Evolutionary conservation across 495 filamentous ascomycete species (phyloP), one percentile per base, ranked within the genome.

Genomic region (Penicillium psychrofluorescens): DNA sequence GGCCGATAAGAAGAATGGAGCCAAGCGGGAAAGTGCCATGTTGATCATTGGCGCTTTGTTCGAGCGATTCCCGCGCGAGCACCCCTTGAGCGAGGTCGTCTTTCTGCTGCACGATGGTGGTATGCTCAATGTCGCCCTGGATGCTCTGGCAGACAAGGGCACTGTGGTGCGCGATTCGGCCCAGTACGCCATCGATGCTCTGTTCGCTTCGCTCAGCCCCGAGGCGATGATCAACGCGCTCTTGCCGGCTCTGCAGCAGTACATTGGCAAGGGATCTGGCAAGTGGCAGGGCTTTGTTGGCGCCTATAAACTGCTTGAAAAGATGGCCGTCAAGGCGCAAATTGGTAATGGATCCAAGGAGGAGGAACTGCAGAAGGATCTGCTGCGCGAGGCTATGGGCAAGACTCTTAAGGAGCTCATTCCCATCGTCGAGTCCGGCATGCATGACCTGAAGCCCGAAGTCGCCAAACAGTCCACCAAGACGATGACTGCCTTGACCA

Each of bases 281-380:
- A 98, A 96, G 66, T 97, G 90, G 90, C 92, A 99, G 64, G 91
- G 92, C 12, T 84, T 84, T 29, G 85, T 95, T 33, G 91, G 86
- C 41, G 92, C 88, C 14, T 81, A 84, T 53, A 73, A 80, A 50
- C 68, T 95, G 38, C 67, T 99, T 45, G 87, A 89, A 51, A 86
- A 80, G 63, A 91, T 95, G 84, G 91, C 92, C 33, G 81, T 88
- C 64, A 92, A 92, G 67, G 86, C 91, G 7, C 86, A 94, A 70
- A 80, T 94, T 59, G 84, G 85, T 36, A 76, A 81, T 36, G 88
- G 85, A 9, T 78, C 75, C 51, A 81, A 76, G 44, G 88, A 95
- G 51, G 81, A 91, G 55, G 85, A 91, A 49, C 75, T 78, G 36
- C 75, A 85, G 49, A 94, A 95, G 70, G 90, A 95, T 58, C 64